These are phyloP conservation scores for Carex cristatella DNA, from an alignment of 176 grass and related monocot species.

Conservation along the genomic window DNA sequence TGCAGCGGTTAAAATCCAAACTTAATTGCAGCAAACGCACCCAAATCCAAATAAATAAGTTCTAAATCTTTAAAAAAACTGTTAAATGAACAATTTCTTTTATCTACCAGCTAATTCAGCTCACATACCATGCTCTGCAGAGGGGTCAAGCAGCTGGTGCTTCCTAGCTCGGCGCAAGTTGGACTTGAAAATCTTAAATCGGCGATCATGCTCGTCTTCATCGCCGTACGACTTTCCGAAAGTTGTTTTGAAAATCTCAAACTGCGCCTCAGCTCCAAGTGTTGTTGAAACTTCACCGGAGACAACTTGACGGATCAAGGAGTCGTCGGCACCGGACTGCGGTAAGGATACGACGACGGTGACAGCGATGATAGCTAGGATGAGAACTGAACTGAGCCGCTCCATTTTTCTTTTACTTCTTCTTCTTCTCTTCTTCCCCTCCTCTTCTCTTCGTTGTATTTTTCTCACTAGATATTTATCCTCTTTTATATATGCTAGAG, in stretches of 20 bases:
- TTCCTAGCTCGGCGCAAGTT: slow-evolving; percentile 56
- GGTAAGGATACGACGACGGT: neutral
- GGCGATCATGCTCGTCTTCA: slow-evolving; percentile 44
- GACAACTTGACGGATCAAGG: slow-evolving; percentile 73
- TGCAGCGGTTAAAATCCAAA: neutral
- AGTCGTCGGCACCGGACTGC: slow-evolving; percentile 19
- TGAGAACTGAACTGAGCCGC: slow-evolving; percentile 24
- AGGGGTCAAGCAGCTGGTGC: slow-evolving; percentile 78
- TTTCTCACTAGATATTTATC: neutral
- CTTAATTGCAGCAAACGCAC: neutral
- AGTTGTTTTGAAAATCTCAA: slow-evolving; percentile 52
- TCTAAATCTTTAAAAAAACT: neutral
- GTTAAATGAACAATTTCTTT: neutral
- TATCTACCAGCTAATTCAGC: neutral
- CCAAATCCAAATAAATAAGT: neutral
- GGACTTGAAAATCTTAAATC: slow-evolving; percentile 51
- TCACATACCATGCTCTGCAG: slow-evolving; percentile 56
- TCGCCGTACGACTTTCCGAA: slow-evolving; percentile 56
- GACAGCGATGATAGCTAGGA: neutral
- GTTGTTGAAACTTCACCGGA: slow-evolving; percentile 24
- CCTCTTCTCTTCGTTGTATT: neutral
- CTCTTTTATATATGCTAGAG: neutral
- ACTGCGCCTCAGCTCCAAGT: slow-evolving; percentile 59
- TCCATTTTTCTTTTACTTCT: slow-evolving; percentile 24
- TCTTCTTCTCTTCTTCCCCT: neutral